Conservation (phyloP, 495 filamentous ascomycete species). For the Talaromyces ruber region DNA sequence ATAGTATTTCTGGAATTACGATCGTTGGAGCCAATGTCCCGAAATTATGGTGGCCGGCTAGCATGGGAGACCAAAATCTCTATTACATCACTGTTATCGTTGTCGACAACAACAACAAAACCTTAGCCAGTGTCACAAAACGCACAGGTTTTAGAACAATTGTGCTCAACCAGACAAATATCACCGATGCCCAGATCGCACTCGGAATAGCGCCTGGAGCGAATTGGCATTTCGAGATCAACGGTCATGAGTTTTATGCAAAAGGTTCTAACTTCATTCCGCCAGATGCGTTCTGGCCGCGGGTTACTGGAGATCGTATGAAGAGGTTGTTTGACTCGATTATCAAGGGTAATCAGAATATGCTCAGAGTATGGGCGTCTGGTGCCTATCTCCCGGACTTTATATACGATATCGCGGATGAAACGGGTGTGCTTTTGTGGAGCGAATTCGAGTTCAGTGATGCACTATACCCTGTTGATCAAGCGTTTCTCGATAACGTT, state of each 20-base stretch:
- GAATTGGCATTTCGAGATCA: constrained; percentile 64
- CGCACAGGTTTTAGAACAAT: constrained; percentile 60
- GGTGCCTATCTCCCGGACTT: constrained; percentile 59
- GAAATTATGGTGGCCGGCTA: constrained; percentile 57
- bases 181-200: constrained; percentile 48
- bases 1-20: constrained; percentile 43
- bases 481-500: constrained; percentile 50
- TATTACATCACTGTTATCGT: constrained; percentile 50
- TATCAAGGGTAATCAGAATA: constrained; percentile 55
- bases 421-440: constrained; percentile 58
- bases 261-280: constrained; percentile 63
- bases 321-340: constrained; percentile 47
- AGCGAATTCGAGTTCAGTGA: constrained; percentile 62
- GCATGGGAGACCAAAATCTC: constrained; percentile 50
- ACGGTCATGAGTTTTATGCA: constrained; percentile 59
- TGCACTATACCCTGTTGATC: constrained; percentile 50
- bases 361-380: constrained; percentile 61
- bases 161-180: constrained; percentile 51
- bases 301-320: constrained; percentile 47
- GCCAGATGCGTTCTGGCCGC: constrained; percentile 58
- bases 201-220: constrained; percentile 53
- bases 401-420: constrained; percentile 61
- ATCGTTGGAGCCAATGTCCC: constrained; percentile 35
- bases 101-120: constrained; percentile 21
- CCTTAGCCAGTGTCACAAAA: constrained; percentile 42